Evolutionary conservation across 176 grass and related monocot species (phyloP), one percentile per base, ranked within the genome.

Genomic region (Musa schizocarpa): DNA sequence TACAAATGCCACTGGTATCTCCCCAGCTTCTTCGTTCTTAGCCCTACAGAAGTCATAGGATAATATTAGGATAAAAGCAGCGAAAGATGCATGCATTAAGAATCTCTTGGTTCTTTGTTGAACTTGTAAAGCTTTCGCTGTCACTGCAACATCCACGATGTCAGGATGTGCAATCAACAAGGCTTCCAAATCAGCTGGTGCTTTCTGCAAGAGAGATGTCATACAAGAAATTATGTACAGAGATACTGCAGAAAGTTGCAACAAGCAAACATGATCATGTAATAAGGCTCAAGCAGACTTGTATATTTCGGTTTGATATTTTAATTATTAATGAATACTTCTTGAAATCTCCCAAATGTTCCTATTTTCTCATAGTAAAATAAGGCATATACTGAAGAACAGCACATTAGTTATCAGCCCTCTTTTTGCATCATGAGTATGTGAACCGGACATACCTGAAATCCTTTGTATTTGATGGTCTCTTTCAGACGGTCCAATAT

Each of bases 381-480:
- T 26, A 29, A 74, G 53, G 6, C 4, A 11, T 54, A 29, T 29
- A 29, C 27, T 29, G 27, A 29, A 2, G 27, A 29, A 29, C 27
- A 29, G 2, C 27, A 29, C 27, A 29, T 29, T 29, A 61, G 16
- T 59, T n/a, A 61, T 17, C 12, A n/a, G 7, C 2, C 11, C 13
- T 12, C 14, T 26, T 12, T 2, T 68, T 14, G 65, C 11, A 9
- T 9, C 12, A 8, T 49, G 1, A 52, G 22, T 11, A 55, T 54
- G n/a, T 3, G 9, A 72, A 21, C 50, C 0, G 8, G 22, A 19
- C 67, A 24, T 86, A 97, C 90, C 87, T 93, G 94, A 97, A 89
- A 97, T 62, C 90, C 90, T 81, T 97, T 97, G 77, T 97, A 93
- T 59, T 97, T 97, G 67, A 97, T 93, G 53, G 85, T 88, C 52